These are phyloP conservation scores for Aspergillus taichungensis DNA, from an alignment of 495 filamentous ascomycete species.

Conservation along the genomic window DNA sequence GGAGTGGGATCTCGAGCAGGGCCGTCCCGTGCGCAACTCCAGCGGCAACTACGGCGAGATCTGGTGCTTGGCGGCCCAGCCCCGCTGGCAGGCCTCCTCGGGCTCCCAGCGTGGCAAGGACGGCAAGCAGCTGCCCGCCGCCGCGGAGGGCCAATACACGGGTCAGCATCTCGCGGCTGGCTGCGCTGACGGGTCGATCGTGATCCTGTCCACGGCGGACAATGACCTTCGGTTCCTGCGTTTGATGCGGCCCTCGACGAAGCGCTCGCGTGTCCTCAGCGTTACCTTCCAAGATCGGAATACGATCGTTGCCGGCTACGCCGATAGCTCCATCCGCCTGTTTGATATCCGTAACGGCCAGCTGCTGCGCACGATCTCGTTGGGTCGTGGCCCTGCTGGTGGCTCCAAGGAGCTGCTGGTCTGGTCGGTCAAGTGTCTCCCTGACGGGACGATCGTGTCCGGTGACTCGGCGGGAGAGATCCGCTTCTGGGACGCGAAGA, in stretches of 20 bases:
- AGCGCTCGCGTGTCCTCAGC: conserved; percentile 79
- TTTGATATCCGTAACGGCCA: conserved; percentile 77
- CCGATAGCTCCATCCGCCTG: conserved; percentile 82
- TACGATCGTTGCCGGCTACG: conserved; percentile 79
- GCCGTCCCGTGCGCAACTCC: conserved; percentile 65
- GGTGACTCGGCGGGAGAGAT: conserved; percentile 92
- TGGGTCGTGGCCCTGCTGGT: conserved; percentile 65
- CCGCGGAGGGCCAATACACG: conserved; percentile 36
- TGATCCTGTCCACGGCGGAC: conserved; percentile 76
- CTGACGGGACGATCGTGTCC: conserved; percentile 83
- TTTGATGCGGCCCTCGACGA: conserved; percentile 63
- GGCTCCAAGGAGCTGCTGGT: conserved; percentile 80
- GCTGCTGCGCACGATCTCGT: conserved; percentile 67
- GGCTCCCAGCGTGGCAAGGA: conserved; percentile 23
- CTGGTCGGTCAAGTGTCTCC: conserved; percentile 83
- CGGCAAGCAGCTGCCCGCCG: conserved; percentile 21
- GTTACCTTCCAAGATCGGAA: conserved; percentile 79
- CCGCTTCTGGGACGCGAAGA: conserved; percentile 87
- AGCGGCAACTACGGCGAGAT: conserved; percentile 93
- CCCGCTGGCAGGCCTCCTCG: conserved; percentile 36
- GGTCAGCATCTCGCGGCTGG: conserved; percentile 77
- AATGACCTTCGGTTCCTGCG: conserved; percentile 64
- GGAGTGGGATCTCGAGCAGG: conserved; percentile 84
- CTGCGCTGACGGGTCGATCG: conserved; percentile 84
- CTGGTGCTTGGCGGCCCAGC: conserved; percentile 93